Evolutionary conservation across 1,139 yeast species (phyloP).

Genomic region (Kodamaea derodonti): DNA sequence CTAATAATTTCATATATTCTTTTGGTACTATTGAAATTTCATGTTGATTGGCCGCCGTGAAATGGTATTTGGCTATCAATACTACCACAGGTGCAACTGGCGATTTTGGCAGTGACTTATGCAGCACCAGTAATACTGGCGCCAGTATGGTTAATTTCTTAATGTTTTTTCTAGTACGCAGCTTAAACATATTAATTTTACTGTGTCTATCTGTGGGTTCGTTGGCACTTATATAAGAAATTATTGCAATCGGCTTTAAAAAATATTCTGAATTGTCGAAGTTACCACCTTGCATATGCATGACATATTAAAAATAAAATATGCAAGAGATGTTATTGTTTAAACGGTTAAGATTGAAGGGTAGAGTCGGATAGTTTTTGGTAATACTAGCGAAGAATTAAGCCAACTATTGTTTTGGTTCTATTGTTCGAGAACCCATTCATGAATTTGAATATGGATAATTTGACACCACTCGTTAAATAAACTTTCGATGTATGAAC

Average conservation of each 20-base stretch:
- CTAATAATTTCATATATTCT: conserved; percentile 19
- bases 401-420: too few relatives aligned
- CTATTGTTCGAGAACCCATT: too few relatives aligned
- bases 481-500: too few relatives aligned
- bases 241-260: background rate
- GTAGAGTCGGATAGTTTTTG: background rate
- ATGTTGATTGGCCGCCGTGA: conserved; percentile 14
- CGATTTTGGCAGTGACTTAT: conserved; percentile 2
- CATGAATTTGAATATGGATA: too few relatives aligned
- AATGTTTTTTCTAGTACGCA: conserved; percentile 27
- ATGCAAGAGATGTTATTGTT: background rate
- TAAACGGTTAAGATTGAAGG: background rate
- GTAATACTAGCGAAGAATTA: background rate
- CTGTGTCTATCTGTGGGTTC: background rate
- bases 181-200: conserved; percentile 18
- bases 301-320: background rate
- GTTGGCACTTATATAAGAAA: background rate
- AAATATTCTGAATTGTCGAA: background rate
- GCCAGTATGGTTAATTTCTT: conserved; percentile 29
- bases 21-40: conserved; percentile 17
- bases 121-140: conserved; percentile 16
- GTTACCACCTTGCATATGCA: background rate
- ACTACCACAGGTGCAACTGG: conserved; percentile 13
- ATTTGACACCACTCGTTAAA: too few relatives aligned
- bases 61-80: conserved; percentile 15